These are phyloP conservation scores for Wallemia hederae DNA, from an alignment of 1,284 basidiomycete species.

Conservation along the genomic window DNA sequence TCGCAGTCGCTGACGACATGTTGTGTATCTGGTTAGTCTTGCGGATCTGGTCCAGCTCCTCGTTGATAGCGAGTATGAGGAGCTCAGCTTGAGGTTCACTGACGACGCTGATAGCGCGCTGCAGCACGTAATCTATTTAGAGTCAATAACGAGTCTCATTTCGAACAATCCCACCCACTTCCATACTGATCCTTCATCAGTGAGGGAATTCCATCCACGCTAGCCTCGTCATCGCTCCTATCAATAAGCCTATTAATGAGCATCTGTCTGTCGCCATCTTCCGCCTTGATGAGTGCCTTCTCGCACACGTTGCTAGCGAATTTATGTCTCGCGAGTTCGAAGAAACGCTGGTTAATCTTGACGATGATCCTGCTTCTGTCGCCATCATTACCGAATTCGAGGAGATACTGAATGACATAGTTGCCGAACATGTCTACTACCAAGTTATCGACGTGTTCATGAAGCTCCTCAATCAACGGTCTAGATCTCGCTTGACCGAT, in stretches of 20 bases:
- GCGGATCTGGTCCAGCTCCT: not conserved
- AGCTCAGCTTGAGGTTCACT: not conserved
- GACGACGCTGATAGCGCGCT: constrained; percentile 35
- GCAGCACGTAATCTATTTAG: constrained; percentile 41
- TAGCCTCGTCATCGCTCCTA: constrained; percentile 15
- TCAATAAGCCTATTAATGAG: constrained; percentile 57
- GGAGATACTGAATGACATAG: constrained; percentile 80
- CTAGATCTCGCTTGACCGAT: constrained; percentile 37
- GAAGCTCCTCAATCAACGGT: constrained; percentile 56
- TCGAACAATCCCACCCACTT: constrained; percentile 24
- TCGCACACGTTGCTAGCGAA: constrained; percentile 95
- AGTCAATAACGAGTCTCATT: constrained; percentile 1
- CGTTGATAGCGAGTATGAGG: not conserved
- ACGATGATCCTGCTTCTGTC: constrained; percentile 41
- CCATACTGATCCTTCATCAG: constrained; percentile 83
- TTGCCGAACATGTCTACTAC: constrained; percentile 80
- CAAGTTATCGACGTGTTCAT: constrained; percentile 33
- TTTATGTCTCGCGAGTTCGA: constrained; percentile 39
- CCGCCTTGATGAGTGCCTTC: constrained; percentile 47
- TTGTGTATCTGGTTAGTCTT: not conserved
- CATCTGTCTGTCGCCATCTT: constrained; percentile 28
- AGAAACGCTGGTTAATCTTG: constrained; percentile 45
- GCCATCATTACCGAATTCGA: constrained; percentile 41
- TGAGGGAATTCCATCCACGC: constrained; percentile 29
- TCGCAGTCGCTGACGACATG: not conserved